Percentiles rank a stretch among this genome's conserved stretches.
These are phyloP conservation scores for Iberis amara DNA, from an alignment of 441 rosid species.

Conservation along the genomic window DNA sequence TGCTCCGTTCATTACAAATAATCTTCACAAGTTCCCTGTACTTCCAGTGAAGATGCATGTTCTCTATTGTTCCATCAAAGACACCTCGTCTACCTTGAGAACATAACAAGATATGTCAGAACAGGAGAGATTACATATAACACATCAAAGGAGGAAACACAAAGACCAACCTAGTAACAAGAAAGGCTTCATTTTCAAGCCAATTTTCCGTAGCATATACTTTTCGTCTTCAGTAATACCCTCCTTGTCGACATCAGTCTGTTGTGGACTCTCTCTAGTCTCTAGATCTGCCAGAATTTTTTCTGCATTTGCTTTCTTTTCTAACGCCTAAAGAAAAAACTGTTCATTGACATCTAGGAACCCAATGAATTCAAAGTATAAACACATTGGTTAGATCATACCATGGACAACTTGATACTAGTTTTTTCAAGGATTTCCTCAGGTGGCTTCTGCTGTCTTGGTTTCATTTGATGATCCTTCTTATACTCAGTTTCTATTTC, in stretches of 20 bases:
- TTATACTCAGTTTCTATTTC: constrained; percentile 27
- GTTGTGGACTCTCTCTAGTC: constrained; percentile 40
- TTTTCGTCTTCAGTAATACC: constrained; percentile 86
- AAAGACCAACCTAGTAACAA: constrained; percentile 70
- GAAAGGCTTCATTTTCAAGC: constrained; percentile 93
- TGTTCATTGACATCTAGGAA: constrained; percentile 17
- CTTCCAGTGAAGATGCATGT: constrained; percentile 98
- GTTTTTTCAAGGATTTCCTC: constrained; percentile 58
- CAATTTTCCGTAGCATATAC: constrained; percentile 86
- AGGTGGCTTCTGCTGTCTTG: constrained; percentile 35
- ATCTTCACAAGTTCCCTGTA: constrained; percentile 93
- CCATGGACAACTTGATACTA: constrained; percentile 65
- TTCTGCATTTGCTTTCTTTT: constrained; percentile 82
- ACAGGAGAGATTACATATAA: not conserved
- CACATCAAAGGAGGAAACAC: constrained; percentile 9
- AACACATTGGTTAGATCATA: constrained; percentile 34
- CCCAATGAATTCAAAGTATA: constrained; percentile 22
- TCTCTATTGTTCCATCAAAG: constrained; percentile 83
- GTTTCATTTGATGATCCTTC: constrained; percentile 29
- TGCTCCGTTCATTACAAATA: constrained; percentile 52
- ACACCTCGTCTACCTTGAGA: constrained; percentile 78
- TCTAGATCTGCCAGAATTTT: constrained; percentile 63
- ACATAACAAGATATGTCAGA: constrained; percentile 31
- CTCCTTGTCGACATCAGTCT: constrained; percentile 63
- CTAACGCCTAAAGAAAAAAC: constrained; percentile 53